Evolutionary conservation across 768 basidiomycete species (phyloP).

Genomic region (Amanita polypyramis): DNA sequence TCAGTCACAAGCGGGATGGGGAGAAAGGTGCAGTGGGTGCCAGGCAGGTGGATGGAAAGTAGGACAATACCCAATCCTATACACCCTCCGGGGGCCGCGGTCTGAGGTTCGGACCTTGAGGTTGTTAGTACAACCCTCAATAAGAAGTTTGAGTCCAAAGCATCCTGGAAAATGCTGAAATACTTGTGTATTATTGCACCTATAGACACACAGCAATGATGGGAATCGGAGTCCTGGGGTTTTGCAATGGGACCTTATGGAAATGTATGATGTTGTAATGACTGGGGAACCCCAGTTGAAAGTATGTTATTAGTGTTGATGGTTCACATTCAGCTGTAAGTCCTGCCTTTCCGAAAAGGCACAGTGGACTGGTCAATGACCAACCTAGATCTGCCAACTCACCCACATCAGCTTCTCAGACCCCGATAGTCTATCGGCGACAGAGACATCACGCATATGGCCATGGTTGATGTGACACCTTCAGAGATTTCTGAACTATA

Average conservation of each 20-base stretch:
- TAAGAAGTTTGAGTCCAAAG: background rate
- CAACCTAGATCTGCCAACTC: conserved; percentile 30
- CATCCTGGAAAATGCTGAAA: background rate
- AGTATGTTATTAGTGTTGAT: conserved; percentile 42
- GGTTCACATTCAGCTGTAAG: conserved; percentile 34
- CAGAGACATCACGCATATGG: conserved; percentile 26
- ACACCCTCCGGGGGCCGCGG: too few relatives aligned
- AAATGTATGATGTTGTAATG: conserved; percentile 1
- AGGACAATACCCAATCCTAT: too few relatives aligned
- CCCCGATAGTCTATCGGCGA: conserved; percentile 21
- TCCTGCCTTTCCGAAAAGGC: conserved; percentile 20
- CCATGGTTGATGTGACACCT: conserved; percentile 39
- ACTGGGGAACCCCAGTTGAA: too few relatives aligned
- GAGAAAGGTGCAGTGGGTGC: too few relatives aligned
- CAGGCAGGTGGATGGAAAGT: too few relatives aligned
- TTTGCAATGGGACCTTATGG: conserved; percentile 8
- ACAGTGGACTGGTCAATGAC: too few relatives aligned
- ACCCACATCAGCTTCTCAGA: conserved; percentile 33
- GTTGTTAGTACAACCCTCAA: too few relatives aligned
- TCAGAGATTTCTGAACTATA: too few relatives aligned
- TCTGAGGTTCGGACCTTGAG: too few relatives aligned
- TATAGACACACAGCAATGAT: background rate
- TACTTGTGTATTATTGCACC: conserved; percentile 7
- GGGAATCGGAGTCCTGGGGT: conserved; percentile 8
- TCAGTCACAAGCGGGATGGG: too few relatives aligned